Evolutionary conservation across 495 filamentous ascomycete species (phyloP).

Genomic region (Neurospora sp.): DNA sequence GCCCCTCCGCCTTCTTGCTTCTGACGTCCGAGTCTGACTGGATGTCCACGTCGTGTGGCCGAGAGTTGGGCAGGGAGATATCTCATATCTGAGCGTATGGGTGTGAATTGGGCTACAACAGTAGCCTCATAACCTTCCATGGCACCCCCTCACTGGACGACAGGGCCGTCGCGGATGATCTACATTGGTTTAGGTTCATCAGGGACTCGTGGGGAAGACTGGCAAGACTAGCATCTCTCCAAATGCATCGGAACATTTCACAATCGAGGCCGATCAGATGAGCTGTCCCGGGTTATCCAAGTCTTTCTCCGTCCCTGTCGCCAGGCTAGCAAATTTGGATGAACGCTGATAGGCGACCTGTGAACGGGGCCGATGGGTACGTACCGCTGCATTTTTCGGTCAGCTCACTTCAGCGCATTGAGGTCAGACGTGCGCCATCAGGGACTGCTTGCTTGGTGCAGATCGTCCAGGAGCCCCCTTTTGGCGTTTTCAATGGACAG

Average conservation of each 20-base stretch:
- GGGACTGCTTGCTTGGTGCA: background rate
- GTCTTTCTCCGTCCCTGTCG: background rate
- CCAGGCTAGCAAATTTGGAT: slow-evolving; percentile 8
- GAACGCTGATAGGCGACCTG: slow-evolving; percentile 5
- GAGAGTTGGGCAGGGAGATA: background rate
- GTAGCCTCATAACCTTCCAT: background rate
- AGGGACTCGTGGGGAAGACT: background rate
- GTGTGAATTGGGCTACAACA: background rate
- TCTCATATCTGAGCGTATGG: background rate
- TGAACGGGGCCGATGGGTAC: background rate
- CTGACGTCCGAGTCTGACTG: background rate
- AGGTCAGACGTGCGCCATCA: slow-evolving; percentile 14
- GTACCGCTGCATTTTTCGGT: background rate
- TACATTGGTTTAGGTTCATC: background rate
- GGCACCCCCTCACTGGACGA: background rate
- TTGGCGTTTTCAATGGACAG: background rate
- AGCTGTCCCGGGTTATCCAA: background rate
- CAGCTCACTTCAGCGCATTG: slow-evolving; percentile 18
- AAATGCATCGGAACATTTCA: background rate
- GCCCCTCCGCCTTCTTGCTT: background rate
- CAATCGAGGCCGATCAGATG: background rate
- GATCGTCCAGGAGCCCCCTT: background rate
- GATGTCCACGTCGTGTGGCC: background rate
- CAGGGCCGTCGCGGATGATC: background rate
- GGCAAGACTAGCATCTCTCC: background rate